Base-by-base conservation (phyloP, 371 early-diverging fungal genomes). In the Globomyces sp. region DNA sequence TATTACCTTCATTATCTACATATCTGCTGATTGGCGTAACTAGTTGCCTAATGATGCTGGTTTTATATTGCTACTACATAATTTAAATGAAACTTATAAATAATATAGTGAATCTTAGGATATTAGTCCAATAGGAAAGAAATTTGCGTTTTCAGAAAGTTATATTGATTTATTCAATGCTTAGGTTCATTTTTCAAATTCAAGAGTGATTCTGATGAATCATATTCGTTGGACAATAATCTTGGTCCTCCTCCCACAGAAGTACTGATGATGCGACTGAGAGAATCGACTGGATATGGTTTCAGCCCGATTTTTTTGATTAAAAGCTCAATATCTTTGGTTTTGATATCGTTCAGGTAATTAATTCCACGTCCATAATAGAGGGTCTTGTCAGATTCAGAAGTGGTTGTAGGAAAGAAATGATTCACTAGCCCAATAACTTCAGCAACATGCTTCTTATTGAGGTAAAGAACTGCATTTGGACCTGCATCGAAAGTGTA, bases 381-480 rank as follows among this genome's bases (percentile, higher is more conserved):
- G 45, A 82, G 69, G 74, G 83, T 87, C n/a, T 65, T 69, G 0
- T 73, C 74, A n/a, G 68, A 24, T 3, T 70, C 65, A 5, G 49
- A 44, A 36, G 70, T 75, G 39, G 80, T 74, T 24, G 24, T 24
- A 8, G 79, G 72, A 88, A 98, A 95, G 74, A 88, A 90, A 68
- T 87, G 85, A 43, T 90, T 84, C 57, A 95, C 77, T 57, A 95
- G 68, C 66, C 88, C 82, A 42, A 95, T 84, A 60, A 98, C 86
- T 72, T 93, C 92, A 45, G 81, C 77, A 76, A 93, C 90, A 72
- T 94, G 70, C 55, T 86, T 78, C 72, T 85, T 79, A 60, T 86
- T 87, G 13, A 93, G 86, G 72, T 96, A 98, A 67, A 99, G 89
- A 40, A 99, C 98, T 1, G 98, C 95, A 75, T 99, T 99, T 63